phyloP scores from a whole-genome alignment of 2,329 filamentous ascomycete genomes.

The Trichoderma sp. region DNA sequence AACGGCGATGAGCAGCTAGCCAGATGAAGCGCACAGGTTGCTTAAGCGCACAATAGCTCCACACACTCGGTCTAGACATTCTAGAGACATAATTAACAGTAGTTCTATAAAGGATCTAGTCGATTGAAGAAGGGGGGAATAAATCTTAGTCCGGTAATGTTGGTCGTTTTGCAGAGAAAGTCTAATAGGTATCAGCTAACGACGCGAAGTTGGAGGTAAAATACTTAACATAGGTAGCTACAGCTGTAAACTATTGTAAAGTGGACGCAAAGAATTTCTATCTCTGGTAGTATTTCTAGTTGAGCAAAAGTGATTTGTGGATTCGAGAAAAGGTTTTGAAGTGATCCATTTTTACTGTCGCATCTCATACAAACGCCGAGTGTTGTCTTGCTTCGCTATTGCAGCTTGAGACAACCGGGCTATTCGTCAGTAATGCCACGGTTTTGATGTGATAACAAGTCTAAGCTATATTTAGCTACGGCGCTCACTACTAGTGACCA shows the following conservation, averaged over 20 bases:
- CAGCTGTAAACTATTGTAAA: too few species aligned
- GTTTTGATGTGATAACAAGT: neutral
- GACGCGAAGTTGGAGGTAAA: too few species aligned
- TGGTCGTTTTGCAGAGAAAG: neutral
- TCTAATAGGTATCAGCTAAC: neutral
- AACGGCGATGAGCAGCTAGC: neutral
- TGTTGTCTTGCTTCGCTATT: neutral
- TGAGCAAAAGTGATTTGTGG: neutral
- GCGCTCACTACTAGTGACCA: neutral
- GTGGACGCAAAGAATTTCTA: too few species aligned
- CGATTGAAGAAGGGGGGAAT: neutral
- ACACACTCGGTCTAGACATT: neutral
- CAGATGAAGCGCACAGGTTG: too few species aligned
- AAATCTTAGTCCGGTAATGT: neutral
- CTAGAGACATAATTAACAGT: neutral
- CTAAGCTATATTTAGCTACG: neutral
- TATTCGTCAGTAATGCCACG: neutral
- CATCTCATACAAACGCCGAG: neutral
- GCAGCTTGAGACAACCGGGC: neutral
- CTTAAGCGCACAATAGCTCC: neutral
- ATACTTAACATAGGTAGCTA: too few species aligned
- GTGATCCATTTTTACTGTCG: neutral
- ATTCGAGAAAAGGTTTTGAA: neutral
- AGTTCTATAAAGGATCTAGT: neutral
- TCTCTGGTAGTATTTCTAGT: neutral